These are phyloP conservation scores for Conringia planisiliqua DNA, from an alignment of 345 rosid species.

Conservation along the genomic window DNA sequence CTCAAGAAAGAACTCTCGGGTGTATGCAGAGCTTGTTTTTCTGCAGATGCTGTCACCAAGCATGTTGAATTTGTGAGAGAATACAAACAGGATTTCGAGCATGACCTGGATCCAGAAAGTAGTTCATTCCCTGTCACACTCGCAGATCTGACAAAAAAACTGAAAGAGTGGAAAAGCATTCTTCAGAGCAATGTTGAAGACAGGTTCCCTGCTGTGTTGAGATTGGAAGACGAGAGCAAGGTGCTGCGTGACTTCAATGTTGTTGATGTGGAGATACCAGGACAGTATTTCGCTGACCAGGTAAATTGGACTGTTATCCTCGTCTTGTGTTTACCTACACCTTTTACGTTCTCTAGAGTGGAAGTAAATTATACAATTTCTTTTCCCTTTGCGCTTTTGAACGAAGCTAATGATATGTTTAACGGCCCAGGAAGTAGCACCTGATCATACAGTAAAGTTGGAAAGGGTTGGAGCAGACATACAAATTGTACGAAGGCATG, in stretches of 20 bases:
- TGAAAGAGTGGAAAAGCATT: conserved; percentile 95
- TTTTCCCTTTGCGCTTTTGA: conserved; percentile 3
- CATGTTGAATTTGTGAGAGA: conserved; percentile 97
- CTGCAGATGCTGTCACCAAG: conserved; percentile 96
- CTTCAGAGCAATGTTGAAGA: conserved; percentile 98
- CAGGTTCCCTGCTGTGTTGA: conserved; percentile 89
- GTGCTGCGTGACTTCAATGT: conserved; percentile 89
- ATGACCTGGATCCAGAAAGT: conserved; percentile 97
- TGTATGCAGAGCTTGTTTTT: conserved; percentile 97
- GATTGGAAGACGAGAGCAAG: conserved; percentile 95
- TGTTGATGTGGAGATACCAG: conserved; percentile 99
- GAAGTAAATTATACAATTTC: background rate
- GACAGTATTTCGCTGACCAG: conserved; percentile 96
- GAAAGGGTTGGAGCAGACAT: conserved; percentile 93
- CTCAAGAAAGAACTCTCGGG: conserved; percentile 98
- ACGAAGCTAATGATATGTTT: conserved; percentile 11
- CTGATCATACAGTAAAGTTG: conserved; percentile 89
- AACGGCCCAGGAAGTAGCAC: conserved; percentile 74
- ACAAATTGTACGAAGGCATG: conserved; percentile 96
- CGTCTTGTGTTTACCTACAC: too few relatives aligned
- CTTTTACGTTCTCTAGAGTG: background rate
- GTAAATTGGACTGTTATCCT: conserved; percentile 26
- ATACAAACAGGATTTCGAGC: conserved; percentile 95
- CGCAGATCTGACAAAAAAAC: conserved; percentile 74
- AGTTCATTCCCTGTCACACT: conserved; percentile 84